A percentile compares a stretch with the other conserved stretches of the same genome.
These are phyloP conservation scores for Geotrichum australiense DNA, from an alignment of 1,139 yeast genomes.

Conservation along the genomic window DNA sequence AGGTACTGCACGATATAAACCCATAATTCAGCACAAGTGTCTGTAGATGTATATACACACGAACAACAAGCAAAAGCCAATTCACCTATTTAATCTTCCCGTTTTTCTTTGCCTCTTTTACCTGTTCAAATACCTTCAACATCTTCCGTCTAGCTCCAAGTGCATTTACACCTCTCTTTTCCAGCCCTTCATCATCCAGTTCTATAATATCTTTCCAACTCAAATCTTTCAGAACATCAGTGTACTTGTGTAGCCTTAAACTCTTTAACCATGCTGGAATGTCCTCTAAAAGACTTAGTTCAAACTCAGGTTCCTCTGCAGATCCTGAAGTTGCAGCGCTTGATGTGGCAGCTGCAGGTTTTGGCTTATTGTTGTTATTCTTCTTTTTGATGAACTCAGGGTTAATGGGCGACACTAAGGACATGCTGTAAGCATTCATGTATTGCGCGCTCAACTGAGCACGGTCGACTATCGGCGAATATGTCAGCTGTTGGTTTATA, in stretches of 20 bases:
- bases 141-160: slow-evolving; percentile 92
- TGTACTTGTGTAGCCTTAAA: slow-evolving; percentile 84
- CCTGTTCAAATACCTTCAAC: slow-evolving; percentile 77
- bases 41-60: too few species aligned
- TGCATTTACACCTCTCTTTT: slow-evolving; percentile 78
- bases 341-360: background rate
- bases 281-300: slow-evolving; percentile 38
- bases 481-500: slow-evolving; percentile 4
- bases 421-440: slow-evolving; percentile 7
- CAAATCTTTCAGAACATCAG: slow-evolving; percentile 68
- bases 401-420: slow-evolving; percentile 4
- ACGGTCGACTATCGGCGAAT: slow-evolving; percentile 4
- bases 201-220: slow-evolving; percentile 76
- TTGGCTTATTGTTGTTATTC: background rate
- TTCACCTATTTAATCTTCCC: too few species aligned
- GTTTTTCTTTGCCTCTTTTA: too few species aligned
- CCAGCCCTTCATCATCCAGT: slow-evolving; percentile 62
- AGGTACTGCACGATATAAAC: too few species aligned
- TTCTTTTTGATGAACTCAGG: slow-evolving; percentile 1
- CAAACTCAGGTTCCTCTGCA: background rate
- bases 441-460: slow-evolving; percentile 3
- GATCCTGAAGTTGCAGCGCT: background rate
- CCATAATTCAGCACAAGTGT: too few species aligned
- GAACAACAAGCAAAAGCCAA: too few species aligned
- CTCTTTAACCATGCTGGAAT: slow-evolving; percentile 91